These are phyloP conservation scores for Amanita inopinata DNA, from an alignment of 768 basidiomycete genomes.

Conservation along the genomic window DNA sequence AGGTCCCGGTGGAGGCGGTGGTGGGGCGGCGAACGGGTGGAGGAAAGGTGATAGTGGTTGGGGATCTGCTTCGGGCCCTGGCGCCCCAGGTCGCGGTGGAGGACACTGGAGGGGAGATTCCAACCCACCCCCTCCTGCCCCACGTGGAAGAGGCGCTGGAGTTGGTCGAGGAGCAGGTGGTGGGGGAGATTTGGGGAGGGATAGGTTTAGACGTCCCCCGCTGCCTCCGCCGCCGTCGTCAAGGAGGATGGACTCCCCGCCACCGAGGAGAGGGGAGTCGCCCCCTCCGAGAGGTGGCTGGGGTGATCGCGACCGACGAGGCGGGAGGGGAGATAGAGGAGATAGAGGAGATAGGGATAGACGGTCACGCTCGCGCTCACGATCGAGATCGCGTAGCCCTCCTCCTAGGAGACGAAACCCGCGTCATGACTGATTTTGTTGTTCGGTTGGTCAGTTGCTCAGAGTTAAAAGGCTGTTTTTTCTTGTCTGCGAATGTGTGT, in stretches of 20 bases:
- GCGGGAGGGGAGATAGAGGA: conserved; percentile 29
- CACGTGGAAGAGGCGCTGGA: conserved; percentile 34
- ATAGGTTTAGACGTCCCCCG: conserved; percentile 36
- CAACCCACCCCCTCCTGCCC: conserved; percentile 30
- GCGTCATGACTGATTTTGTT: conserved; percentile 25
- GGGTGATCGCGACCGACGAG: conserved; percentile 27
- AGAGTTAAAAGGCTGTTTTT: no score
- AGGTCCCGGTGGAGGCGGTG: conserved; percentile 24
- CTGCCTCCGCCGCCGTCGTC: no score
- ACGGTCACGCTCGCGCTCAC: conserved; percentile 31
- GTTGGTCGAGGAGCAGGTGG: conserved; percentile 23
- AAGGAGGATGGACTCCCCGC: no score
- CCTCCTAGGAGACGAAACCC: conserved; percentile 29
- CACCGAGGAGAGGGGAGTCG: conserved; percentile 35
- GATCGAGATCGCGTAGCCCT: conserved; percentile 26
- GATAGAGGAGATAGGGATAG: no score
- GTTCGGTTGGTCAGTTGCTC: no score
- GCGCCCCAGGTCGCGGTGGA: conserved; percentile 37
- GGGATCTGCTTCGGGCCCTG: conserved; percentile 18
- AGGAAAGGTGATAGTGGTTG: conserved; percentile 38
- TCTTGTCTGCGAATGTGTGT: no score
- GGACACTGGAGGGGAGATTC: conserved; percentile 75
- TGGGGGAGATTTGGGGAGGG: conserved; percentile 25
- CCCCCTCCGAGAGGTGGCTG: conserved; percentile 38
- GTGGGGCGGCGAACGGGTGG: conserved; percentile 8